A percentile compares a stretch with the other conserved stretches of the same genome.
phyloP scores from a whole-genome alignment of 176 grass and related monocot genomes.

The Hyparrhenia diplandra region DNA sequence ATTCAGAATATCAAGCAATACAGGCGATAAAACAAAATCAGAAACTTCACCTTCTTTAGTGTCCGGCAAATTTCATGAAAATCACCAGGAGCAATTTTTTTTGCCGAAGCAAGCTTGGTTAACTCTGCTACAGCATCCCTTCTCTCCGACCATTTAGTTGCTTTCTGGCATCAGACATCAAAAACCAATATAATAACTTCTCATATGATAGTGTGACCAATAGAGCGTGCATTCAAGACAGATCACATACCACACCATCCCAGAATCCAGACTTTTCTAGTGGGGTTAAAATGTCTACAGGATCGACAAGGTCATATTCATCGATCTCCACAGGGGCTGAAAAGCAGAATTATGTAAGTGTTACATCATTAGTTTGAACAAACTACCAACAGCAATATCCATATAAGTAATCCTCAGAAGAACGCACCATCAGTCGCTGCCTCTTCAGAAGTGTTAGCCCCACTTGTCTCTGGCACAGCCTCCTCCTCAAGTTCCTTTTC shows the following conservation, averaged over 20 bases:
- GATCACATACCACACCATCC: slow-evolving; percentile 86
- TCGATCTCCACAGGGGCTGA: slow-evolving; percentile 80
- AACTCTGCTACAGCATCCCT: slow-evolving; percentile 96
- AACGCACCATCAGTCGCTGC: slow-evolving; percentile 54
- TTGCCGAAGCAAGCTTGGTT: slow-evolving; percentile 92
- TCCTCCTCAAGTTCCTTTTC: slow-evolving; percentile 94
- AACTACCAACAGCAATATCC: slow-evolving; percentile 12
- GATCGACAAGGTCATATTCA: slow-evolving; percentile 99
- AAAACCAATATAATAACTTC: slow-evolving; percentile 22
- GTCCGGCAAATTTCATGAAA: slow-evolving; percentile 91
- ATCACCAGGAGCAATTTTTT: slow-evolving; percentile 91
- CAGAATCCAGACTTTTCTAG: slow-evolving; percentile 98
- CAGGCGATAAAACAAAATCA: background rate
- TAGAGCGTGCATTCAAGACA: background rate
- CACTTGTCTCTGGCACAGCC: slow-evolving; percentile 54
- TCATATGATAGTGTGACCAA: background rate
- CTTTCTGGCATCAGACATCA: slow-evolving; percentile 74
- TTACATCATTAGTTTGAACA: background rate
- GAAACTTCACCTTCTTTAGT: slow-evolving; percentile 79
- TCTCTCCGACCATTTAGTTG: slow-evolving; percentile 98
- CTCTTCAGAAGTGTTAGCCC: slow-evolving; percentile 60
- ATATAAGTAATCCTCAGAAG: slow-evolving; percentile 6
- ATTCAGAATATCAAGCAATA: background rate
- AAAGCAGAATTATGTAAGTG: slow-evolving; percentile 33
- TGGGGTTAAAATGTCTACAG: slow-evolving; percentile 92